Percentiles rank a stretch among this genome's conserved stretches.
Evolutionary conservation across 768 basidiomycete species (phyloP).

Genomic region (Suillus tomentosus): DNA sequence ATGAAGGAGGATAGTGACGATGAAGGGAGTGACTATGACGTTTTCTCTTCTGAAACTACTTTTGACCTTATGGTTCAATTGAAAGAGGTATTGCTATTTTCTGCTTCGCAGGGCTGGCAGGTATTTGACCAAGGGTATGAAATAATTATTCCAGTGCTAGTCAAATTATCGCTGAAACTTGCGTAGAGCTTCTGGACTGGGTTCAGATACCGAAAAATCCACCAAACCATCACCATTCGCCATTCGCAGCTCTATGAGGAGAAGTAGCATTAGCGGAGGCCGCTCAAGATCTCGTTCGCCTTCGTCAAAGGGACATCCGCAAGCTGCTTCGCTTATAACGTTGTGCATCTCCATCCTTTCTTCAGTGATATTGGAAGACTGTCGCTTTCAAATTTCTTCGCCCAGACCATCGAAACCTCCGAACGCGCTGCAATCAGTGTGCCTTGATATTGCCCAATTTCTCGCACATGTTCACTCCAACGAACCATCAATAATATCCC

Average conservation of each 20-base stretch:
- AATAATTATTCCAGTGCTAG: not conserved
- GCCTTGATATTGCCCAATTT: slow-evolving; percentile 71
- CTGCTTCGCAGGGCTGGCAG: slow-evolving; percentile 58
- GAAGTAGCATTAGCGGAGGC: slow-evolving; percentile 43
- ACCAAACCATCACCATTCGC: slow-evolving; percentile 44
- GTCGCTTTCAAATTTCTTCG: slow-evolving; percentile 59
- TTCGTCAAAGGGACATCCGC: slow-evolving; percentile 27
- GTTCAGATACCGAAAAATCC: not conserved
- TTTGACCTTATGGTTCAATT: slow-evolving; percentile 65
- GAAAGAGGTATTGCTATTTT: slow-evolving; percentile 58
- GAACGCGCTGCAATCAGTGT: slow-evolving; percentile 71
- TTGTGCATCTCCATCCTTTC: slow-evolving; percentile 60
- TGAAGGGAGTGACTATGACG: slow-evolving; percentile 38
- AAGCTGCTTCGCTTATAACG: slow-evolving; percentile 55
- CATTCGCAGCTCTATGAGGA: slow-evolving; percentile 30
- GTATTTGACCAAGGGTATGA: slow-evolving; percentile 59
- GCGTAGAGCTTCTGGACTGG: slow-evolving; percentile 5
- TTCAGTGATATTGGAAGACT: slow-evolving; percentile 72
- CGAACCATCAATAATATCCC: slow-evolving; percentile 53
- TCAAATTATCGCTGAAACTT: not conserved
- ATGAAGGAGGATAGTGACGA: slow-evolving; percentile 33
- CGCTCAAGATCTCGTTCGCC: slow-evolving; percentile 58
- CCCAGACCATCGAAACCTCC: slow-evolving; percentile 71
- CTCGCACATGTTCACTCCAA: slow-evolving; percentile 57
- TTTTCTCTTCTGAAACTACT: slow-evolving; percentile 66